Evolutionary conservation across 352 stramenopile species (phyloP).

Genomic region (Phytopythium litorale): DNA sequence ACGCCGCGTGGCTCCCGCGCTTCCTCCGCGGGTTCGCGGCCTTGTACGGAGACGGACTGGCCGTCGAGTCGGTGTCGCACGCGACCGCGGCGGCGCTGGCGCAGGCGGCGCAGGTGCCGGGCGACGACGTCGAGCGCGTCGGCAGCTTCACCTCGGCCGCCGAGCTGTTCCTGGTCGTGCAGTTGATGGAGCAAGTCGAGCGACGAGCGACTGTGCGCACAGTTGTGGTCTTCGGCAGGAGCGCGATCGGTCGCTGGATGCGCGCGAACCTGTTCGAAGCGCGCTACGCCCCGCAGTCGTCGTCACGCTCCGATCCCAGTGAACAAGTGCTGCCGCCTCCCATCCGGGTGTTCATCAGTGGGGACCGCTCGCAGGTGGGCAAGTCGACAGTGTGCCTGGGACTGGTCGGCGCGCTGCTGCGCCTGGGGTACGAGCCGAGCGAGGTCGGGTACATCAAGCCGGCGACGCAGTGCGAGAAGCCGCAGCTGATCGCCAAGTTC

Average conservation of each 20-base stretch:
- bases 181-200: background rate
- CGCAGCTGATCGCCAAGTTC: constrained; percentile 93
- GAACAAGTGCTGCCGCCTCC: constrained; percentile 4
- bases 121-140: background rate
- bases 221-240: constrained; percentile 25
- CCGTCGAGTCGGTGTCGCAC: constrained; percentile 22
- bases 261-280: constrained; percentile 28
- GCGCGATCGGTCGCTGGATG: constrained; percentile 31
- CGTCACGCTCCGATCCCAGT: background rate
- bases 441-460: constrained; percentile 99
- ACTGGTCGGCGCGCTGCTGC: constrained; percentile 88
- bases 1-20: constrained; percentile 18
- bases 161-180: background rate
- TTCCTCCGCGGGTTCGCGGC: constrained; percentile 53
- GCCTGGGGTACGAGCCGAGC: constrained; percentile 44
- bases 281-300: constrained; percentile 7
- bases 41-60: constrained; percentile 47
- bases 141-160: background rate
- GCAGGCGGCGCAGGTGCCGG: background rate
- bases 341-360: constrained; percentile 70
- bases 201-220: constrained; percentile 9
- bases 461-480: constrained; percentile 95
- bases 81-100: constrained; percentile 10
- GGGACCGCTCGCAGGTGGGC: constrained; percentile 89
- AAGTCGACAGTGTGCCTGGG: constrained; percentile 96